Conservation (phyloP, 140 eudicot species). For the Ambrosia hybrid region DNA sequence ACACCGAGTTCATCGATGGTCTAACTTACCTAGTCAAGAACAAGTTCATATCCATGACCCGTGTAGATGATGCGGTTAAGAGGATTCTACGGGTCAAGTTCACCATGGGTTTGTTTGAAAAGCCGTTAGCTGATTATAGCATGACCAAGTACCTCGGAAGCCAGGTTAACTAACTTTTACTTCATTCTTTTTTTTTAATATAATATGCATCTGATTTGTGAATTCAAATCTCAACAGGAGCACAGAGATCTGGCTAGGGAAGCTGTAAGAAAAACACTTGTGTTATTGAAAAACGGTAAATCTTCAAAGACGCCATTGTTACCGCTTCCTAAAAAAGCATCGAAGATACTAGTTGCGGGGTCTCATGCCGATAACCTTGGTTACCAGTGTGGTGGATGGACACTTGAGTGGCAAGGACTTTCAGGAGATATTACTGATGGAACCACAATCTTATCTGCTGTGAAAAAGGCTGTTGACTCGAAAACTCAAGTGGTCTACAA, state of each 20-base stretch:
- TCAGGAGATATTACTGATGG: conserved; percentile 44
- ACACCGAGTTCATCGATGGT: conserved; percentile 37
- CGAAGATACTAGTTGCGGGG: conserved; percentile 53
- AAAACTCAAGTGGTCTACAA: conserved; percentile 51
- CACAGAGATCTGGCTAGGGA: conserved; percentile 74
- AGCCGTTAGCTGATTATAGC: conserved; percentile 56
- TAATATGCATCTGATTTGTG: not conserved
- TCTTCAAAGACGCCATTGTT: conserved; percentile 38
- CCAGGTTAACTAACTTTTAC: conserved; percentile 3
- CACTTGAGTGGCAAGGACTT: conserved; percentile 61
- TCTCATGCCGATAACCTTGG: conserved; percentile 63
- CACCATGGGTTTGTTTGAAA: conserved; percentile 59
- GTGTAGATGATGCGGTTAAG: conserved; percentile 59
- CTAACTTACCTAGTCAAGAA: conserved; percentile 39
- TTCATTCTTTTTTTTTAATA: not conserved
- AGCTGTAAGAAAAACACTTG: conserved; percentile 72
- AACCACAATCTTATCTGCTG: conserved; percentile 63
- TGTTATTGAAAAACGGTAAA: conserved; percentile 59
- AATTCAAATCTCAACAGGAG: conserved; percentile 21
- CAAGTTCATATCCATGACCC: conserved; percentile 47
- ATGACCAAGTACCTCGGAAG: conserved; percentile 51
- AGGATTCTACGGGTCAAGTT: conserved; percentile 61
- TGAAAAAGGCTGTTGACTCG: conserved; percentile 52
- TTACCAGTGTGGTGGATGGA: conserved; percentile 77
- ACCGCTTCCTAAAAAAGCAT: conserved; percentile 57